Evolutionary conservation across 805 yeast species (phyloP).

Genomic region (Groenewaldozyma tartarivorans): DNA sequence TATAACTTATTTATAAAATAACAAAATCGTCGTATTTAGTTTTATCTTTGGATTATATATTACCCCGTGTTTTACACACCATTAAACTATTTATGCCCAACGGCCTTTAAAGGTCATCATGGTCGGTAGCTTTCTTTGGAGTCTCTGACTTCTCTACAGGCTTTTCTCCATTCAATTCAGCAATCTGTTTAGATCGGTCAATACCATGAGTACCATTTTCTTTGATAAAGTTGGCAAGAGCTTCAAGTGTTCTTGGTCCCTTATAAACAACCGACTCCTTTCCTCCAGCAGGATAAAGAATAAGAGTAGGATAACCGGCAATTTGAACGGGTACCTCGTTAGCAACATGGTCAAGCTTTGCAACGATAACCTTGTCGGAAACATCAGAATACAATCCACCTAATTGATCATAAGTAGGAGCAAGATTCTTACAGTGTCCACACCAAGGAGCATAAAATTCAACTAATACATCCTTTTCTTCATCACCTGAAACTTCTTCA

Average conservation of each 20-base stretch:
- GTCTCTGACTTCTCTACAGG: not conserved
- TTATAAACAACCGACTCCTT: constrained; percentile 56
- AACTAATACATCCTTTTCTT: constrained; percentile 65
- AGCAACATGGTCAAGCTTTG: constrained; percentile 80
- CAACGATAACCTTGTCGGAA: constrained; percentile 54
- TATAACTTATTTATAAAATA: not conserved
- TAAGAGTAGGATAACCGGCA: constrained; percentile 86
- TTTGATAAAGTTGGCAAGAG: constrained; percentile 60
- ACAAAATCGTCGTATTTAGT: too few relatives aligned
- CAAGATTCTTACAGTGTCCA: constrained; percentile 86
- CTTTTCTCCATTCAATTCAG: constrained; percentile 9
- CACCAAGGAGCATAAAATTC: constrained; percentile 98
- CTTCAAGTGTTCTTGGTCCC: constrained; percentile 66
- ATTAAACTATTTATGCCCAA: too few relatives aligned
- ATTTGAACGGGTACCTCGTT: constrained; percentile 83
- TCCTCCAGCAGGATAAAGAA: constrained; percentile 82
- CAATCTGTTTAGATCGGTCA: constrained; percentile 40
- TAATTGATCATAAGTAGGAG: constrained; percentile 79
- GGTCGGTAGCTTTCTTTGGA: not conserved
- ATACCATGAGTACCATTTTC: constrained; percentile 54
- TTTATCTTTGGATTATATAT: too few relatives aligned
- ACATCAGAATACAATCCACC: constrained; percentile 52
- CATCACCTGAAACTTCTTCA: constrained; percentile 52
- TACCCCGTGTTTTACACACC: not conserved
- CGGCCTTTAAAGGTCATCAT: constrained; percentile 14